Evolutionary conservation across 2,329 filamentous ascomycete species (phyloP).

Genomic region (Hortaea sp.): DNA sequence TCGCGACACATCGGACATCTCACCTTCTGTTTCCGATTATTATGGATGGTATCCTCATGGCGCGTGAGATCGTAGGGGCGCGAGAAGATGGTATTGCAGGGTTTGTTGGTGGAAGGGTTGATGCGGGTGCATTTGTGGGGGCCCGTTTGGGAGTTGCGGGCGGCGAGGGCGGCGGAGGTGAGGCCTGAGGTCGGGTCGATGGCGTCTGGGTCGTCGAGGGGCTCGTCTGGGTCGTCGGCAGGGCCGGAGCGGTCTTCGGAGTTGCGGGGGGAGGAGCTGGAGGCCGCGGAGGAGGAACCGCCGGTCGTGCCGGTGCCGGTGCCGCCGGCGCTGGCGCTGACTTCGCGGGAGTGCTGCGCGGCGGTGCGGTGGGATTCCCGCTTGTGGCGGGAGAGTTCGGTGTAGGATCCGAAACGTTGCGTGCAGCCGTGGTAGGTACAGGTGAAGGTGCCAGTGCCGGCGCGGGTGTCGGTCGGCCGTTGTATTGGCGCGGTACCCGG

Average conservation of each 20-base stretch:
- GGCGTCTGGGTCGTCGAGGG: conserved; percentile 1
- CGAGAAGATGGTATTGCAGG: conserved; percentile 89
- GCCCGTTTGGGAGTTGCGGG: conserved; percentile 76
- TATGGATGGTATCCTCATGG: conserved; percentile 97
- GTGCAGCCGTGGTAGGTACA: conserved; percentile 92
- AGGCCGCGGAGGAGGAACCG: conserved; percentile 28
- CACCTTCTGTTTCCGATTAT: conserved; percentile 86
- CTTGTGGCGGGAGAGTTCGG: conserved; percentile 88
- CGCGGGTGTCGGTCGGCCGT: conserved; percentile 54
- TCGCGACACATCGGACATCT: conserved; percentile 87
- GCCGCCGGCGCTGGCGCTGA: conserved; percentile 12
- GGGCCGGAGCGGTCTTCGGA: conserved; percentile 5
- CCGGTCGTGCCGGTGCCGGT: conserved; percentile 1
- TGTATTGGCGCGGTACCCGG: conserved; percentile 21
- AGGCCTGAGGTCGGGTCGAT: conserved; percentile 27
- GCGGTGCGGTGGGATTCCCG: conserved; percentile 77
- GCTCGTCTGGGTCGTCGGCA: conserved; percentile 8
- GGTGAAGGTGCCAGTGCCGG: conserved; percentile 83
- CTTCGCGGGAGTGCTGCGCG: conserved; percentile 32
- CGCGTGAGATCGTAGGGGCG: conserved; percentile 91
- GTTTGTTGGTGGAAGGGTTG: conserved; percentile 90
- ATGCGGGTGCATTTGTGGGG: conserved; percentile 88
- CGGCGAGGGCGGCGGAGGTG: conserved; percentile 46
- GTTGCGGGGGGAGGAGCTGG: conserved; percentile 20
- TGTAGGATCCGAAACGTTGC: conserved; percentile 76